phyloP scores from a whole-genome alignment of 2,329 filamentous ascomycete genomes.

The Pseudonectria foliicola region DNA sequence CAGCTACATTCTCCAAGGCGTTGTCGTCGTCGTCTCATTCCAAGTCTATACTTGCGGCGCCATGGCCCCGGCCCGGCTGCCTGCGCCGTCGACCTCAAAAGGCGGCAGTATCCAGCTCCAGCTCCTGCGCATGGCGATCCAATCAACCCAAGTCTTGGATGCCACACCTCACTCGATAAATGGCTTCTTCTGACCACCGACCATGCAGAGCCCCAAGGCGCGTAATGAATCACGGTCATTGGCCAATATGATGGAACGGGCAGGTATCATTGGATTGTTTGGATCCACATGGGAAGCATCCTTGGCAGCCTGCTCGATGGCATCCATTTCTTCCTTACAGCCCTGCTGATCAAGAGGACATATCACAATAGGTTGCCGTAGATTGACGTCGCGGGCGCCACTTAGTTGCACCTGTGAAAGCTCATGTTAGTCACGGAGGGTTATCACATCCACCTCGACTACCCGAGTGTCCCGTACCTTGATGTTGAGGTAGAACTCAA shows the following conservation, averaged over 20 bases:
- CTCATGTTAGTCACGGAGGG: slow-evolving; percentile 14
- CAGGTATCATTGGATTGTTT: slow-evolving; percentile 86
- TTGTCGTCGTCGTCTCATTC: no score
- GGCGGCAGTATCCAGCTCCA: slow-evolving; percentile 3
- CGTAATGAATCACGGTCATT: slow-evolving; percentile 61
- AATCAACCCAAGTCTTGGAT: slow-evolving; percentile 7
- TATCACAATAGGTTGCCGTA: slow-evolving; percentile 90
- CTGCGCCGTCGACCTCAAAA: background rate
- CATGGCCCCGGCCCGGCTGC: no score
- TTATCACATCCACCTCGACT: background rate
- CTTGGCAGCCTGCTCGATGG: slow-evolving; percentile 91
- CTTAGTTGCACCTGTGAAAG: slow-evolving; percentile 70
- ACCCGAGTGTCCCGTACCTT: slow-evolving; percentile 54
- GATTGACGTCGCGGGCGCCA: slow-evolving; percentile 76
- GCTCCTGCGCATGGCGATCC: slow-evolving; percentile 8
- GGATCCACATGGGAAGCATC: slow-evolving; percentile 83
- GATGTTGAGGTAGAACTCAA: slow-evolving; percentile 91
- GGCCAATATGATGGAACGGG: slow-evolving; percentile 72
- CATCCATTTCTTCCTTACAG: slow-evolving; percentile 98
- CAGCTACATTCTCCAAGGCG: no score
- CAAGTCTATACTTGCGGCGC: no score
- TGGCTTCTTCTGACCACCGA: slow-evolving; percentile 58
- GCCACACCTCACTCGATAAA: slow-evolving; percentile 47
- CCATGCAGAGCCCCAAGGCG: slow-evolving; percentile 56
- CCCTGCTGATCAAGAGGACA: slow-evolving; percentile 91